Percentiles rank a stretch among this genome's conserved stretches.
These are phyloP conservation scores for Ascosphaera aggregata DNA, from an alignment of 2,329 filamentous ascomycete genomes.

Conservation along the genomic window DNA sequence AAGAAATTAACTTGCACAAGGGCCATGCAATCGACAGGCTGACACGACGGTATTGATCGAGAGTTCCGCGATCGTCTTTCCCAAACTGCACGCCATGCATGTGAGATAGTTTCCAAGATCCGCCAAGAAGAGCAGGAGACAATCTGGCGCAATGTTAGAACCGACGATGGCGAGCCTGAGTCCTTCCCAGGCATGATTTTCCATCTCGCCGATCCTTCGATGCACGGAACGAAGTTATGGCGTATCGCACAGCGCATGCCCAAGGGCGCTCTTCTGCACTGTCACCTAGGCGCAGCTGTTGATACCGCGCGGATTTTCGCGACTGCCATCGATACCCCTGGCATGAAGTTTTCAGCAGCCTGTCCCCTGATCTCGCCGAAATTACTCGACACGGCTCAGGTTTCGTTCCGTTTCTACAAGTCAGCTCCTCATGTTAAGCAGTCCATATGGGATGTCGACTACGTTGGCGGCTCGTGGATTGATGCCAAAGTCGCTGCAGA, in stretches of 20 bases:
- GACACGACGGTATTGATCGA: constrained; percentile 7
- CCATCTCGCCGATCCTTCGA: constrained; percentile 56
- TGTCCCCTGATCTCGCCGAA: constrained; percentile 30
- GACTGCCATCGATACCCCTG: constrained; percentile 43
- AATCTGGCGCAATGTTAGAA: constrained; percentile 56
- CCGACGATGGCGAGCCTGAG: constrained; percentile 35
- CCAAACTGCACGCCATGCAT: constrained; percentile 53
- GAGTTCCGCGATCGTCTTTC: constrained; percentile 33
- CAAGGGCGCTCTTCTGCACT: constrained; percentile 63
- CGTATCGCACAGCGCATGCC: constrained; percentile 66
- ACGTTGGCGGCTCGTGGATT: constrained; percentile 35
- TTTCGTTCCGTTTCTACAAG: constrained; percentile 38
- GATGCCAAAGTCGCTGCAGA: constrained; percentile 40
- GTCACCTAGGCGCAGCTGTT: constrained; percentile 78
- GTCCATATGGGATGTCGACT: constrained; percentile 43
- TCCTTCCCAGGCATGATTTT: constrained; percentile 90
- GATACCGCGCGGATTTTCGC: constrained; percentile 62
- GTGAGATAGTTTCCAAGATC: constrained; percentile 57
- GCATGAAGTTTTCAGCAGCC: constrained; percentile 45
- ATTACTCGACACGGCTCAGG: constrained; percentile 28
- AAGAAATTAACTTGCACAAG: constrained; percentile 2
- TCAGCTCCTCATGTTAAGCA: constrained; percentile 21
- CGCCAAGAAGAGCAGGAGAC: constrained; percentile 51
- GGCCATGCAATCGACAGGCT: constrained; percentile 4
- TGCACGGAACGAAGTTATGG: constrained; percentile 72